These are phyloP conservation scores for Tilletia setariae DNA, from an alignment of 1,284 basidiomycete genomes.

Conservation along the genomic window DNA sequence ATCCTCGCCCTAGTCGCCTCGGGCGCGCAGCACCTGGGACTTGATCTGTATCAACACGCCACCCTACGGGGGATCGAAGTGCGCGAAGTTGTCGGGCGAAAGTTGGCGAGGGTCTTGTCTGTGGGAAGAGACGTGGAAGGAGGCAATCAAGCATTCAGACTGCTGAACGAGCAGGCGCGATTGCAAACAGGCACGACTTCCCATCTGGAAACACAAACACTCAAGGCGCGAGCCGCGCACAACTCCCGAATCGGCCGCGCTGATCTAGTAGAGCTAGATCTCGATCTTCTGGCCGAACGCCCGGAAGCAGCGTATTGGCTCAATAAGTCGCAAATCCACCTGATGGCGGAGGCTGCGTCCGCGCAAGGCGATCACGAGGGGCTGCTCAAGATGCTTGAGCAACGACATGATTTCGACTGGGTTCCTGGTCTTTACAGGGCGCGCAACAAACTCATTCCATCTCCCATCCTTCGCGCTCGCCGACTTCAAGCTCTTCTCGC, in stretches of 20 bases:
- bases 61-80: not conserved
- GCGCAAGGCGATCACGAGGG: slow-evolving; percentile 26
- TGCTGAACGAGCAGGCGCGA: not conserved
- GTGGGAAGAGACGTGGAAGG: not conserved
- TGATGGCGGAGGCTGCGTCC: not conserved
- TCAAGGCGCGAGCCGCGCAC: slow-evolving; percentile 14
- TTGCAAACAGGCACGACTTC: not conserved
- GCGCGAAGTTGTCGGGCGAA: slow-evolving; percentile 2
- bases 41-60: not conserved
- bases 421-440: slow-evolving; percentile 1
- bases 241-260: slow-evolving; percentile 14
- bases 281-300: not conserved
- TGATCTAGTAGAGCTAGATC: slow-evolving; percentile 12
- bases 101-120: slow-evolving; percentile 1
- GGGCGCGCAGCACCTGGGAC: not conserved
- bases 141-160: not conserved
- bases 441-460: slow-evolving; percentile 19
- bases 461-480: slow-evolving; percentile 15
- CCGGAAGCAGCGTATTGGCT: not conserved
- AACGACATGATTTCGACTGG: slow-evolving; percentile 25
- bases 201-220: slow-evolving; percentile 19
- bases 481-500: slow-evolving; percentile 21
- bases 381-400: slow-evolving; percentile 18
- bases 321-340: not conserved
- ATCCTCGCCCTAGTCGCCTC: slow-evolving; percentile 11